Conservation (phyloP, 306 rosid species). For the Casuarina equisetifolia region DNA sequence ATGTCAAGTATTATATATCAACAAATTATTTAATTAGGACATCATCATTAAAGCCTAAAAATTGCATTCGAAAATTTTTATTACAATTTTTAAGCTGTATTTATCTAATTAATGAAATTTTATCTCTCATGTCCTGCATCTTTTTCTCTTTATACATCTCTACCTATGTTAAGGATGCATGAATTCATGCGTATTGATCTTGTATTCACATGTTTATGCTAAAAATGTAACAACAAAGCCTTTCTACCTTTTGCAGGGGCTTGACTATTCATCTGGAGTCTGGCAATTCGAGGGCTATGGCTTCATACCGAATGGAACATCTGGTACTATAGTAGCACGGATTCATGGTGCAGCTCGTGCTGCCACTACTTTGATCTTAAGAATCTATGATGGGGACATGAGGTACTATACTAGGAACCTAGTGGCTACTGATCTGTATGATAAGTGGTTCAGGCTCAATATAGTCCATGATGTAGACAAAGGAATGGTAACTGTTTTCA, state of each 20-base stretch:
- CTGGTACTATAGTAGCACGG: conserved; percentile 19
- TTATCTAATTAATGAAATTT: too few relatives aligned
- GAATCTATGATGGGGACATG: conserved; percentile 30
- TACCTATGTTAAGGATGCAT: too few relatives aligned
- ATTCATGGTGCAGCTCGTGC: conserved; percentile 34
- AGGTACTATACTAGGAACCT: conserved; percentile 19
- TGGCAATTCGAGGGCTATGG: conserved; percentile 31
- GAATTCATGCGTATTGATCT: too few relatives aligned
- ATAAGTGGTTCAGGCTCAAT: conserved; percentile 39
- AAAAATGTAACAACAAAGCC: too few relatives aligned
- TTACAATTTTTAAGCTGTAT: too few relatives aligned
- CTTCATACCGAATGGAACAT: conserved; percentile 10
- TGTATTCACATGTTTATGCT: too few relatives aligned
- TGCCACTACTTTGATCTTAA: conserved; percentile 26
- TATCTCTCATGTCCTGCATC: too few relatives aligned
- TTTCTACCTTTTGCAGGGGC: conserved; percentile 5
- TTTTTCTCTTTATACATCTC: too few relatives aligned
- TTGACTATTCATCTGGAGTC: conserved; percentile 24
- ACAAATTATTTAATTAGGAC: too few relatives aligned
- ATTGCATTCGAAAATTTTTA: too few relatives aligned
- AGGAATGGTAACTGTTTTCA: conserved; percentile 29
- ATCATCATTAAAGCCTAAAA: too few relatives aligned
- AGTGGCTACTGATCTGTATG: conserved; percentile 30
- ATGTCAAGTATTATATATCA: too few relatives aligned
- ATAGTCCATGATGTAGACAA: conserved; percentile 32